Conservation (phyloP, 2,329 filamentous ascomycete species). For the Macroventuria anomochaeta region DNA sequence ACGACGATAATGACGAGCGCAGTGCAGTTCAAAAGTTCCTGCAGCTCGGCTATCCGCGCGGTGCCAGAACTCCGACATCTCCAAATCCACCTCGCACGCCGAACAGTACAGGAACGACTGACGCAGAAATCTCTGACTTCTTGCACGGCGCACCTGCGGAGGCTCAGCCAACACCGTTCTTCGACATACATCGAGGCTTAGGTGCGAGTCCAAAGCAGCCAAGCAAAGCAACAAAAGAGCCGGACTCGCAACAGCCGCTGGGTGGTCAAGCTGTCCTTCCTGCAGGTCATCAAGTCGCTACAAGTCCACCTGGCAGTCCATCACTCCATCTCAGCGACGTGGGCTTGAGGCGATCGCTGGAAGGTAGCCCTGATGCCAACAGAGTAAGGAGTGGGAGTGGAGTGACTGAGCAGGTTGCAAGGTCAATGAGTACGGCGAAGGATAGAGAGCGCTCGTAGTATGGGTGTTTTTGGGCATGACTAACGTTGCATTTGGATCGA, state of each 20-base stretch:
- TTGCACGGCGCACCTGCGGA: constrained; percentile 25
- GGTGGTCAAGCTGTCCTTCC: constrained; percentile 25
- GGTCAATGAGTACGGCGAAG: constrained; percentile 32
- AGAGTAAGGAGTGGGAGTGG: constrained; percentile 26
- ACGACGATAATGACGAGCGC: constrained; percentile 53
- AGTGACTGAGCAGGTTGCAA: constrained; percentile 44
- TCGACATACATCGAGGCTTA: constrained; percentile 51
- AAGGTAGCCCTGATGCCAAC: constrained; percentile 23
- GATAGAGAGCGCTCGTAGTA: constrained; percentile 20
- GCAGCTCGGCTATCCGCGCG: constrained; percentile 34
- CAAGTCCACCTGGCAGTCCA: constrained; percentile 32
- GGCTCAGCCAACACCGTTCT: constrained; percentile 22
- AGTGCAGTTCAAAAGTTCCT: constrained; percentile 46
- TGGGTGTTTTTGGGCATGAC: neutral
- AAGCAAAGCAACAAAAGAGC: constrained; percentile 29
- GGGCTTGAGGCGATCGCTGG: constrained; percentile 43
- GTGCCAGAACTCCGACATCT: constrained; percentile 22
- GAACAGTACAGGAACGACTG: constrained; percentile 42
- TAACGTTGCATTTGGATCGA: constrained; percentile 11
- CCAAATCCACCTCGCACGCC: constrained; percentile 26
- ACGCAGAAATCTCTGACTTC: constrained; percentile 51
- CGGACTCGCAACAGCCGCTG: constrained; percentile 40
- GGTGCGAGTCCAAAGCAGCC: constrained; percentile 31
- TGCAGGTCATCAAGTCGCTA: constrained; percentile 18
- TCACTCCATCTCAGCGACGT: constrained; percentile 35